These are phyloP conservation scores for Candida takata DNA, from an alignment of 805 yeast species.

Conservation along the genomic window DNA sequence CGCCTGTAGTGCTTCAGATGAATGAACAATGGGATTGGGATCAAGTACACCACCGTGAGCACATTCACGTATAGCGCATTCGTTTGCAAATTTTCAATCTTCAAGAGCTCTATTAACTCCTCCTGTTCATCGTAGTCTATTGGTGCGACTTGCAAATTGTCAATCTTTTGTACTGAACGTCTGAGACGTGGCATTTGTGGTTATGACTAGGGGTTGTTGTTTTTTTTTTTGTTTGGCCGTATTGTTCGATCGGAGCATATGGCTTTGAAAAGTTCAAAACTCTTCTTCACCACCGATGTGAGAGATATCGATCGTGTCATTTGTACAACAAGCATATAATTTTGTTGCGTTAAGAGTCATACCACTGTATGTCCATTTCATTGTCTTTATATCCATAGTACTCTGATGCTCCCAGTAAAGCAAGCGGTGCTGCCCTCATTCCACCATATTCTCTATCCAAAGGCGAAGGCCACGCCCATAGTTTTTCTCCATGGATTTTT, in stretches of 20 bases:
- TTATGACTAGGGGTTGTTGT: background rate
- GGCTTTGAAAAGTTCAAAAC: too few relatives aligned
- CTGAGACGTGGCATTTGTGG: conserved; percentile 12
- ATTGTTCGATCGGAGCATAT: too few relatives aligned
- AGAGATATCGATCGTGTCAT: too few relatives aligned
- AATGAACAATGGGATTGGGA: conserved; percentile 14
- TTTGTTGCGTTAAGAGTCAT: too few relatives aligned
- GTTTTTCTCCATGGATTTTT: conserved; percentile 49
- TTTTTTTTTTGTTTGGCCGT: background rate
- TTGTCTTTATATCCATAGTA: background rate
- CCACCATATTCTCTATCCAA: conserved; percentile 2
- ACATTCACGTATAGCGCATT: conserved; percentile 13
- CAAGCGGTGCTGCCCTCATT: conserved; percentile 7
- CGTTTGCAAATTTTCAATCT: conserved; percentile 6
- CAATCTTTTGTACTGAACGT: conserved; percentile 9
- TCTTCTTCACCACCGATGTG: too few relatives aligned
- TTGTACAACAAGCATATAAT: too few relatives aligned
- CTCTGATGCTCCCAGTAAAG: background rate
- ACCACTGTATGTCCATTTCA: too few relatives aligned
- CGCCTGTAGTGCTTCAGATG: conserved; percentile 9
- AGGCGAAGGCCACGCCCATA: conserved; percentile 25
- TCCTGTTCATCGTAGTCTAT: conserved; percentile 16
- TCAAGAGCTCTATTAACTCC: conserved; percentile 15
- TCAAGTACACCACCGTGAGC: conserved; percentile 11
- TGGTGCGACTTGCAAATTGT: conserved; percentile 8